A percentile compares a stretch with the other conserved stretches of the same genome.
Conservation (phyloP, 1,284 basidiomycete genomes). For the Porogramme epimiltina region DNA sequence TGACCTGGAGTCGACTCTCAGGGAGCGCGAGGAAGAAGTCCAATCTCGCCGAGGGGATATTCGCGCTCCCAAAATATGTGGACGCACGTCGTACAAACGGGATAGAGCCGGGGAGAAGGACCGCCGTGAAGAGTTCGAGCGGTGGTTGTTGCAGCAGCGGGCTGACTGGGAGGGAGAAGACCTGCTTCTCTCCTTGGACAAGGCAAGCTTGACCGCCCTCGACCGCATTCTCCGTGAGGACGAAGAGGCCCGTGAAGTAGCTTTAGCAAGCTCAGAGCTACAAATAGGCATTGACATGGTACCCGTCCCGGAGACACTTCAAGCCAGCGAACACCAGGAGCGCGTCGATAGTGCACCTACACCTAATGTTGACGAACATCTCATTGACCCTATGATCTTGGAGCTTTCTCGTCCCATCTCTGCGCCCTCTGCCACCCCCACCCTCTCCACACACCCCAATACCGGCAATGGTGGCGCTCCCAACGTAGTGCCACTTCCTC, state of each 20-base stretch:
- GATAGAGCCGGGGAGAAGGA: constrained; percentile 30
- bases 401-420: constrained; percentile 16
- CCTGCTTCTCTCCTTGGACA: constrained; percentile 38
- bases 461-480: too few relatives aligned
- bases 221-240: constrained; percentile 47
- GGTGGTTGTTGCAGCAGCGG: constrained; percentile 29
- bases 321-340: too few relatives aligned
- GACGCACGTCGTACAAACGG: constrained; percentile 18
- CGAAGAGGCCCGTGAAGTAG: constrained; percentile 24
- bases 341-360: background rate
- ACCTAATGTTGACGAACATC: constrained; percentile 17
- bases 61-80: constrained; percentile 23
- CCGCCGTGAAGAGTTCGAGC: constrained; percentile 25
- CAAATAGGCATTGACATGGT: too few relatives aligned
- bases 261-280: too few relatives aligned
- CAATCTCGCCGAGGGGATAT: constrained; percentile 11
- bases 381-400: constrained; percentile 33
- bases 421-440: background rate
- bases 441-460: too few relatives aligned
- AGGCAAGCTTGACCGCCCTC: constrained; percentile 42
- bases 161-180: constrained; percentile 39
- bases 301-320: too few relatives aligned
- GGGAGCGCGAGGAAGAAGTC: constrained; percentile 25
- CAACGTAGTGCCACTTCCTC: too few relatives aligned
- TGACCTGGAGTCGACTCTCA: constrained; percentile 23